Conservation (phyloP, 1,284 basidiomycete species). For the Chiua sp. region DNA sequence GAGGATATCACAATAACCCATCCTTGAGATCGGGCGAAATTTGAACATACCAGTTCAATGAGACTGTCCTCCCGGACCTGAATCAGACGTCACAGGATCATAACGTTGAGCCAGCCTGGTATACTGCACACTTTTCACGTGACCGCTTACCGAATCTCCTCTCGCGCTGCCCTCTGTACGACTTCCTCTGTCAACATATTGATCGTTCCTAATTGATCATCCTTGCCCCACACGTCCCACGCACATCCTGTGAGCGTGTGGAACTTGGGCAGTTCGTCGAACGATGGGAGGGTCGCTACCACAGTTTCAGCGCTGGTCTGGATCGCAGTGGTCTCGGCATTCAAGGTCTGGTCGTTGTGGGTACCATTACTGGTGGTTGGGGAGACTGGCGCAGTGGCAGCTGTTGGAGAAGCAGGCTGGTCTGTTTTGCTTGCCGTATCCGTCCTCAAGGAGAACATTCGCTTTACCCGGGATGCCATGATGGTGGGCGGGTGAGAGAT, state of each 20-base stretch:
- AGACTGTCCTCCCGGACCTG: conserved; percentile 58
- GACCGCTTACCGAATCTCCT: conserved; percentile 62
- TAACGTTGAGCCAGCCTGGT: not conserved
- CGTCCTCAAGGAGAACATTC: conserved; percentile 20
- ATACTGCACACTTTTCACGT: no score
- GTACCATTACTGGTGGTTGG: not conserved
- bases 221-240: conserved; percentile 74
- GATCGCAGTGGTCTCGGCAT: no score
- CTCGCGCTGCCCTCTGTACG: conserved; percentile 61
- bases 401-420: not conserved
- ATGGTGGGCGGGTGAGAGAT: not conserved
- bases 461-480: conserved; percentile 24
- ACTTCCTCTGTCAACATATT: conserved; percentile 71
- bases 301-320: conserved; percentile 2
- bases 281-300: conserved; percentile 52
- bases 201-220: conserved; percentile 74
- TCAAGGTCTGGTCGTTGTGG: not conserved
- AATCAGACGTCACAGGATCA: not conserved
- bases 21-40: not conserved
- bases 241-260: conserved; percentile 66
- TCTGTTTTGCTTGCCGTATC: conserved; percentile 12
- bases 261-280: conserved; percentile 65
- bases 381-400: not conserved
- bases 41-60: conserved; percentile 63
- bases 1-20: not conserved